These are phyloP conservation scores for Cyberlindnera japonica DNA, from an alignment of 805 yeast species.

Conservation along the genomic window DNA sequence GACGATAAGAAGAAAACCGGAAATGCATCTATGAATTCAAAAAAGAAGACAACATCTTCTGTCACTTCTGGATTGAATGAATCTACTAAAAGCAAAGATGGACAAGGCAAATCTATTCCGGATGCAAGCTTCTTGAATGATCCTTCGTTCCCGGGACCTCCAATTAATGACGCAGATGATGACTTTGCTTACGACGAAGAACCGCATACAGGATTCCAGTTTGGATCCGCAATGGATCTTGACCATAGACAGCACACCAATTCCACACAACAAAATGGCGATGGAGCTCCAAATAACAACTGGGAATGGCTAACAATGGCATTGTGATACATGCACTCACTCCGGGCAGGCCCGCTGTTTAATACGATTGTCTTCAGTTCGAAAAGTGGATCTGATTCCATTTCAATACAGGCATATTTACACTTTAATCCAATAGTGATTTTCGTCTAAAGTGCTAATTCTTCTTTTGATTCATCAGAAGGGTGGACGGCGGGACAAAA, in stretches of 20 bases:
- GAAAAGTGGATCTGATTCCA: too few relatives aligned
- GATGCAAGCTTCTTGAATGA: constrained; percentile 4
- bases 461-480: too few relatives aligned
- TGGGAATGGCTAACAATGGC: constrained; percentile 31
- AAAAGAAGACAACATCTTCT: constrained; percentile 5
- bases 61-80: too few relatives aligned
- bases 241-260: constrained; percentile 7
- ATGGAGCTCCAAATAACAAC: constrained; percentile 22
- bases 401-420: too few relatives aligned
- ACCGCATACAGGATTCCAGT: constrained; percentile 12
- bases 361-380: too few relatives aligned
- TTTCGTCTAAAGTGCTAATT: too few relatives aligned
- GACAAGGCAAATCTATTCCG: background rate
- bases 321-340: too few relatives aligned
- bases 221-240: constrained; percentile 12
- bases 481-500: too few relatives aligned
- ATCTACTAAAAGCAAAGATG: background rate
- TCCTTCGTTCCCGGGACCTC: background rate
- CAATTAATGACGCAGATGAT: background rate
- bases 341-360: too few relatives aligned
- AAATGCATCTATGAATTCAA: constrained; percentile 2
- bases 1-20: constrained; percentile 12
- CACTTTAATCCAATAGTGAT: too few relatives aligned
- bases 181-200: constrained; percentile 13
- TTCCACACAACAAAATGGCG: constrained; percentile 5